A percentile compares a stretch with the other conserved stretches of the same genome.
These are phyloP conservation scores for Rhexocercosporidium sp. DNA, from an alignment of 2,329 filamentous ascomycete species.

Conservation along the genomic window DNA sequence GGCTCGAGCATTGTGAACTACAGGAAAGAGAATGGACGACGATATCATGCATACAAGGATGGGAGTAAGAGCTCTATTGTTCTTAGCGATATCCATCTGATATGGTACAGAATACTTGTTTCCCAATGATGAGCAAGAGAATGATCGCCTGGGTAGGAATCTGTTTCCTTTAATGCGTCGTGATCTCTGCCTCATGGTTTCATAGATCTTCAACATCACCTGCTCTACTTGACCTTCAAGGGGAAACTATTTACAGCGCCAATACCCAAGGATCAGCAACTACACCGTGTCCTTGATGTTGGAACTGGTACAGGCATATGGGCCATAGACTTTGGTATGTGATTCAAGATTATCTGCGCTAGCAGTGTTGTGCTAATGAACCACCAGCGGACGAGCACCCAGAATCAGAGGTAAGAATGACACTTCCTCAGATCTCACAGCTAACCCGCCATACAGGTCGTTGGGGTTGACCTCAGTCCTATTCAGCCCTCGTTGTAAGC, in stretches of 20 bases:
- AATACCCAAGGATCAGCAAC: constrained; percentile 6
- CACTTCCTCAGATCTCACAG: not conserved
- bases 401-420: constrained; percentile 14
- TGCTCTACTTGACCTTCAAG: constrained; percentile 21
- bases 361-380: not conserved
- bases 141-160: constrained; percentile 47
- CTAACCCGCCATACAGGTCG: constrained; percentile 22
- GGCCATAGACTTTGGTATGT: constrained; percentile 21
- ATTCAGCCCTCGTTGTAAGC: constrained; percentile 26
- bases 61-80: constrained; percentile 1
- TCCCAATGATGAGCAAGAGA: constrained; percentile 20
- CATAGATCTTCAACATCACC: constrained; percentile 26
- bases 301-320: constrained; percentile 25
- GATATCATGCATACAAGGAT: constrained; percentile 26
- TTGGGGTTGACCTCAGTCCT: constrained; percentile 37
- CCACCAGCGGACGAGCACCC: constrained; percentile 33
- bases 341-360: not conserved
- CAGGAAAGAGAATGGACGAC: constrained; percentile 23
- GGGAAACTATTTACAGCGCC: constrained; percentile 9
- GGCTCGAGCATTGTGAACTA: constrained; percentile 12
- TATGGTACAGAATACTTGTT: not conserved
- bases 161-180: no score
- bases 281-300: constrained; percentile 16
- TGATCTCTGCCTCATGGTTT: no score
- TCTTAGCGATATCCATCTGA: constrained; percentile 33